Conservation (phyloP, 768 basidiomycete genomes). For the Cantharellus anzutake region DNA sequence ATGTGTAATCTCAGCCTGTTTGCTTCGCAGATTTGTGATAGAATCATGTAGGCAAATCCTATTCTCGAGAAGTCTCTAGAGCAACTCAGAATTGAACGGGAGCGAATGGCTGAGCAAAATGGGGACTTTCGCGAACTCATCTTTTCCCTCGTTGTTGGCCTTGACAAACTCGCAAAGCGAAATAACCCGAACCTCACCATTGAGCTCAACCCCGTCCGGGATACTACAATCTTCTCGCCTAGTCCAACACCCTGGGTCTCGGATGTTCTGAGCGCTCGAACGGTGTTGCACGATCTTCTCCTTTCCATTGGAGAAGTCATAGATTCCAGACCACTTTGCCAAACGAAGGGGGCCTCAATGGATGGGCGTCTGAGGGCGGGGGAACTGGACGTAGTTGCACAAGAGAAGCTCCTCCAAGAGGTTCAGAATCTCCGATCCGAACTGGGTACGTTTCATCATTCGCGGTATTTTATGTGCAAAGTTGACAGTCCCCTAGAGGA, state of each 20-base stretch:
- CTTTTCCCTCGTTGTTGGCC: conserved; percentile 42
- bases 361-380: neutral
- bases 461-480: neutral
- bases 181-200: conserved; percentile 3
- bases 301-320: conserved; percentile 17
- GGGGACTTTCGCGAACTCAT: conserved; percentile 37
- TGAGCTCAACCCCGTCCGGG: conserved; percentile 28
- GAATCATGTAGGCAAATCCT: conserved; percentile 50
- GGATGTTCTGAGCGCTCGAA: conserved; percentile 29
- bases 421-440: conserved; percentile 36
- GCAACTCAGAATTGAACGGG: conserved; percentile 49
- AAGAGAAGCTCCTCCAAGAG: conserved; percentile 27
- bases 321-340: neutral
- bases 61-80: conserved; percentile 50
- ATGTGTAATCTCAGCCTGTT: neutral
- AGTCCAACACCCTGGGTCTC: conserved; percentile 15
- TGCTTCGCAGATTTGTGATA: conserved; percentile 27
- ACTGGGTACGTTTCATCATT: conserved; percentile 27
- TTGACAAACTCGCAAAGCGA: conserved; percentile 26
- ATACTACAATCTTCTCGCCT: conserved; percentile 28
- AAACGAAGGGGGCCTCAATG: neutral
- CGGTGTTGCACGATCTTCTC: conserved; percentile 29
- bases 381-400: neutral
- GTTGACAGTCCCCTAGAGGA: neutral
- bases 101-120: conserved; percentile 46